These are phyloP conservation scores for Solidago caesia DNA, from an alignment of 129 eudicot species.

Conservation along the genomic window DNA sequence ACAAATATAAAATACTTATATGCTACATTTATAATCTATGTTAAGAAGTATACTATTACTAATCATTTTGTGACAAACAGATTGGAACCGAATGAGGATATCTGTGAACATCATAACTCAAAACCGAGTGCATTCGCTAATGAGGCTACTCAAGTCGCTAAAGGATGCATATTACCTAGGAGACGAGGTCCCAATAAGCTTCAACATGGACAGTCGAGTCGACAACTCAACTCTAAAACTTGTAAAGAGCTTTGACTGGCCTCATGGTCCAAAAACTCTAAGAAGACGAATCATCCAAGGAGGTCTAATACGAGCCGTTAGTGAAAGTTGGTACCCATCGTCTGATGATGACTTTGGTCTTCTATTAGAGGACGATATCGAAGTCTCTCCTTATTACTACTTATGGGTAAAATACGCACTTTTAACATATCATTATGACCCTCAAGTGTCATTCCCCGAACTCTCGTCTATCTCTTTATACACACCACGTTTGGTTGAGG, in stretches of 20 bases:
- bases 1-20: too few relatives aligned
- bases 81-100: constrained; percentile 85
- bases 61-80: constrained; percentile 37
- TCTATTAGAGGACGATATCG: constrained; percentile 88
- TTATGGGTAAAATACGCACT: constrained; percentile 93
- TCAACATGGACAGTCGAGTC: constrained; percentile 93
- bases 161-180: constrained; percentile 78
- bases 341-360: constrained; percentile 90
- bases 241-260: constrained; percentile 72
- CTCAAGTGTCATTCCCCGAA: constrained; percentile 89
- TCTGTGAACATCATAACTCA: constrained; percentile 86
- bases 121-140: constrained; percentile 69
- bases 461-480: constrained; percentile 87
- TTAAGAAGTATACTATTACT: background rate
- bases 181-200: constrained; percentile 78
- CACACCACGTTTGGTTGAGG: constrained; percentile 88
- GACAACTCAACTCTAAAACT: constrained; percentile 74
- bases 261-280: constrained; percentile 72
- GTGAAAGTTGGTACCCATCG: constrained; percentile 96
- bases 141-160: constrained; percentile 74
- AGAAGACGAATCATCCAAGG: constrained; percentile 92
- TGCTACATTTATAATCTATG: background rate
- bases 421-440: constrained; percentile 83
- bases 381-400: constrained; percentile 86
- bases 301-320: constrained; percentile 88